Conservation (phyloP, 345 rosid genomes). For the Capsella bursapastoris region DNA sequence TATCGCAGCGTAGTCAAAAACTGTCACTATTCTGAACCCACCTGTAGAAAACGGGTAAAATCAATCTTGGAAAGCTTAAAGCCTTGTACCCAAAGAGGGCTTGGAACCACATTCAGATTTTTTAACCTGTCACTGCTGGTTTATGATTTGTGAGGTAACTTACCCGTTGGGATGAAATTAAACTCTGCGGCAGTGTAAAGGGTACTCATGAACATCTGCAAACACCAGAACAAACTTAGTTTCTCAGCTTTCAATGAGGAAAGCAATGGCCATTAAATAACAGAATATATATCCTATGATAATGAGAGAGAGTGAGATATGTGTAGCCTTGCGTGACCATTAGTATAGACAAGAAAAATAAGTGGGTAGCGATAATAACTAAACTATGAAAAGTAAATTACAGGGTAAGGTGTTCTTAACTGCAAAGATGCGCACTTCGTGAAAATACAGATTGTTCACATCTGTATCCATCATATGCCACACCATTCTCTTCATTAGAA, state of each 20-base stretch:
- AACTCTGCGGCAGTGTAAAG: slow-evolving; percentile 70
- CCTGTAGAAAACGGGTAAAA: slow-evolving; percentile 45
- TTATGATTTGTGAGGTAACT: slow-evolving; percentile 22
- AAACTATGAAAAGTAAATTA: background rate
- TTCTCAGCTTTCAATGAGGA: background rate
- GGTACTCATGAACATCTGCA: slow-evolving; percentile 67
- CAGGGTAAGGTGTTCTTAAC: slow-evolving; percentile 53
- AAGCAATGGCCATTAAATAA: background rate
- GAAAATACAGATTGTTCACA: slow-evolving; percentile 52
- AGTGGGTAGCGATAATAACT: background rate
- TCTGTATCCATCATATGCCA: slow-evolving; percentile 83
- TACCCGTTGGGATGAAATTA: slow-evolving; percentile 77
- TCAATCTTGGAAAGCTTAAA: slow-evolving; percentile 12
- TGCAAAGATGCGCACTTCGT: slow-evolving; percentile 73
- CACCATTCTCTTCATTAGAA: slow-evolving; percentile 68
- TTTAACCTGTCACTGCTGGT: slow-evolving; percentile 14
- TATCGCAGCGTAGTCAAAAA: slow-evolving; percentile 66
- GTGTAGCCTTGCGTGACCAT: slow-evolving; percentile 8
- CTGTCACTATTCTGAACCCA: slow-evolving; percentile 56
- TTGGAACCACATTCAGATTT: slow-evolving; percentile 4
- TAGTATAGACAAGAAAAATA: background rate
- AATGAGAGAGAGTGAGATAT: slow-evolving; percentile 7
- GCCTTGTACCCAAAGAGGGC: background rate
- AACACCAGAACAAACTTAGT: slow-evolving; percentile 27
- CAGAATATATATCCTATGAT: background rate